Conservation (phyloP, 495 filamentous ascomycete genomes). For the Trypethelium eluteriae region DNA sequence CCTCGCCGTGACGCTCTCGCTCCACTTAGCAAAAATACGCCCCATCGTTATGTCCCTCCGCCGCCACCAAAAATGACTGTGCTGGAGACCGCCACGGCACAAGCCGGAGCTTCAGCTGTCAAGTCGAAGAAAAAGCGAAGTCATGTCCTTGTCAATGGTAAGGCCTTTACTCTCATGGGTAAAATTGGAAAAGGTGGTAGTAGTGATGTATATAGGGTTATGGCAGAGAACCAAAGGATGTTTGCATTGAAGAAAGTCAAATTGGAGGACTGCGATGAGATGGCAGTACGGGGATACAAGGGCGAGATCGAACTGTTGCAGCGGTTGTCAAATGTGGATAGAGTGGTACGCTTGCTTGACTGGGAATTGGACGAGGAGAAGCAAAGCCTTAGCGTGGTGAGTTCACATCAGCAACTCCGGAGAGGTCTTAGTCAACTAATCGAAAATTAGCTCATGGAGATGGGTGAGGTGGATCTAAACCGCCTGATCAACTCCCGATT, state of each 20-base stretch:
- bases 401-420: constrained; percentile 27
- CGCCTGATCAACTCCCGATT: constrained; percentile 69
- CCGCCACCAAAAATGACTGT: constrained; percentile 93
- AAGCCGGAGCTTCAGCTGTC: constrained; percentile 67
- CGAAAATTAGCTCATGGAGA: constrained; percentile 75
- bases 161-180: constrained; percentile 79
- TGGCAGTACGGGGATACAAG: constrained; percentile 79
- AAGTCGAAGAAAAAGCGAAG: constrained; percentile 66
- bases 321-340: constrained; percentile 71
- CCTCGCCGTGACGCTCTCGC: constrained; percentile 61
- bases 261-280: constrained; percentile 79
- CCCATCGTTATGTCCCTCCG: constrained; percentile 48
- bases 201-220: constrained; percentile 88
- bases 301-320: constrained; percentile 91
- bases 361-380: constrained; percentile 89
- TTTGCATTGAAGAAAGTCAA: constrained; percentile 91
- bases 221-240: constrained; percentile 91
- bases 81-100: constrained; percentile 79
- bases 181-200: constrained; percentile 87
- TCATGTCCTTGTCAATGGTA: constrained; percentile 80
- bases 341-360: constrained; percentile 83
- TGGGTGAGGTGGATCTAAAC: constrained; percentile 90
- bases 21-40: constrained; percentile 70
- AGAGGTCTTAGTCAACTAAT: constrained; percentile 12
- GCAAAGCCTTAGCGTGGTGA: constrained; percentile 71